Base-by-base conservation (phyloP, 257 asterid genomes). In the Rhazya stricta region DNA sequence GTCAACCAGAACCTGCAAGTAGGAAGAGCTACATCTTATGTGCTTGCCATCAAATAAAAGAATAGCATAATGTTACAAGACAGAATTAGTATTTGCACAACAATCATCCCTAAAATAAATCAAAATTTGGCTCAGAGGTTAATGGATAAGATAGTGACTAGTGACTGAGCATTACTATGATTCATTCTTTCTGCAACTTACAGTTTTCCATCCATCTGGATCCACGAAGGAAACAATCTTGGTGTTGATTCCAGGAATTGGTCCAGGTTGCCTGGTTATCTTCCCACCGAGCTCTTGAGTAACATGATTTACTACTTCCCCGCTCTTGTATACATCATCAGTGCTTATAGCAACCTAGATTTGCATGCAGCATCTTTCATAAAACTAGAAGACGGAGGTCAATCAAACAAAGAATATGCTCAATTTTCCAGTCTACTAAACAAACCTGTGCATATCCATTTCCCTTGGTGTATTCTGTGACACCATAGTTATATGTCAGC, bases 161-260 rank as follows among this genome's bases (percentile, higher is more conserved):
- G 56, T 4, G 56, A 18, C 27, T 36, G 56, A 15, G 21, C 56
- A 30, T 6, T 36, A 18, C 36, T 63, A 21, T 34, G 6, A 62
- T n/a, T 37, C 54, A 18, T 6, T 69, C 48, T 32, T 6, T 69
- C 29, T 60, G 53, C 51, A 71, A 82, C 96, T 92, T 82, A 92
- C 97, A 67, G 95, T 92, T 87, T 94, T 94, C 99, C 99, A 94
- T 19, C 99, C 99, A 86, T 94, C 97, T n/a, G 99, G 99, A 72
- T 94, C 97, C 58, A 92, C 81, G 79, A 94, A 90, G 76, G 97
- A 86, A 73, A 90, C 87, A 81, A 94, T 89, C 92, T 92, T 94
- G 69, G 99, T 94, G 84, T 84, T 89, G 80, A 94, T 71, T 75
- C 98, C 97, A 60, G 97, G 96, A 75, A 94, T 82, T 30, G 98